Base-by-base conservation (phyloP, 257 asterid species). In the Buddleja alternifolia region DNA sequence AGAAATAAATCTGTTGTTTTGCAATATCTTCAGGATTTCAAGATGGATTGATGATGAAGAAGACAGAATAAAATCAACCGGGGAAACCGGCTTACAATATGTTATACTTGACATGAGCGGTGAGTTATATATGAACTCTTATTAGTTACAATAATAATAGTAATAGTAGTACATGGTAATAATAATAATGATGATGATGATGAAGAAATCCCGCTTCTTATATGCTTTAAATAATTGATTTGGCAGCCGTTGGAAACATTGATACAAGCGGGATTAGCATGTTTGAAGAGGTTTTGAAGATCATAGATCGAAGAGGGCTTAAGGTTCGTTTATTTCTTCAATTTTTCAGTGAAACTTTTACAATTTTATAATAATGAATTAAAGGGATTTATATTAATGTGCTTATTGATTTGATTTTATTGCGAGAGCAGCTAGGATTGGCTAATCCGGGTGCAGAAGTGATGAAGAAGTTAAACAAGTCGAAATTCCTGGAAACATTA, bases 11-110 rank as follows among this genome's bases (percentile, higher is more conserved):
- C 3, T 10, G 7, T 10, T n/a, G 0, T 46, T 54, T 42, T 23
- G 24, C 36, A 15, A 8, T 23, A 4, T n/a, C n/a, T 66, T n/a
- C 76, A 93, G 99, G 73, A 83, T 94, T 44, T 51, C 86, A 10
- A 87, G 99, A 72, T 94, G 99, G 97, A 78, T 94, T 6, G 92
- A 91, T 11, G 97, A 94, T 0, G 99, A 94, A 80, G 96, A 94
- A 73, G 97, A 91, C 20, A 81, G 77, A 52, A 44, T 91, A 54
- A 89, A 84, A 66, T 68, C 84, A 4, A 58, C 74, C 0, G 93
- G 88, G 32, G 93, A 94, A 45, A 73, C 75, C 10, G 83, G 58
- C 72, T 56, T 94, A 23, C 91, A 89, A 15, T 88, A 87, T 57
- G 46, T 94, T 14, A 80, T 94, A 25, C 88, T 91, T 14, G 93